Base-by-base conservation (phyloP, 768 basidiomycete species). In the Boletus subcaerulescens region DNA sequence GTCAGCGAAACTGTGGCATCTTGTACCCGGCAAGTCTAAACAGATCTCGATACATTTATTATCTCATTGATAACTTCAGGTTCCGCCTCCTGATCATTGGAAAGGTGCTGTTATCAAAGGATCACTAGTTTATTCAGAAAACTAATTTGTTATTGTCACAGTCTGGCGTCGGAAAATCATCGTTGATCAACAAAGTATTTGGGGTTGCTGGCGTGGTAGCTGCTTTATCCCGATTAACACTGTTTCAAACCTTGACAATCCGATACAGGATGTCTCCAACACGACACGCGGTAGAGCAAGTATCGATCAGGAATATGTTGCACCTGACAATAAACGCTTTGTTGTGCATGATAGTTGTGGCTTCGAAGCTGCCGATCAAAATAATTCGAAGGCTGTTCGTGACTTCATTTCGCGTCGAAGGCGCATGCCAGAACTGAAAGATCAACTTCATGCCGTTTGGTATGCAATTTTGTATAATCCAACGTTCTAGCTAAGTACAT, bases 71-170 rank as follows among this genome's bases (percentile, higher is more conserved):
- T 54, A 22, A 18, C 20, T n/a, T n/a, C 35, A 55, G 53, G 41
- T 55, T 55, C 43, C 53, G 53, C 2, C 26, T 55, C 17, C 18
- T 52, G 53, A 55, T 55, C 42, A 55, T 52, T 17, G 50, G 42
- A 41, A 26, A 36, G 44, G 48, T 53, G 14, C 29, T 22, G 39
- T 26, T 12, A 11, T 32, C 32, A 26, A 9, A 8, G 33, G 5
- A 11, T 14, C 14, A n/a, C 22, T n/a, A 4, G n/a, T 32, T 38
- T 2, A 18, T 24, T 2, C 18, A 10, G 5, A 32, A 31, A 15
- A 20, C 39, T 50, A 14, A 33, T 14, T 33, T 33, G 12, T 33
- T 14, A 9, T 26, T 26, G 26, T 26, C 26, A 26, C 33, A 33
- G 33, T 33, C 33, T 1, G 33, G 33, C 14, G 33, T 33, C 11